Evolutionary conservation across 129 eudicot genomes (phyloP).

Genomic region (Pulicaria dysenterica): DNA sequence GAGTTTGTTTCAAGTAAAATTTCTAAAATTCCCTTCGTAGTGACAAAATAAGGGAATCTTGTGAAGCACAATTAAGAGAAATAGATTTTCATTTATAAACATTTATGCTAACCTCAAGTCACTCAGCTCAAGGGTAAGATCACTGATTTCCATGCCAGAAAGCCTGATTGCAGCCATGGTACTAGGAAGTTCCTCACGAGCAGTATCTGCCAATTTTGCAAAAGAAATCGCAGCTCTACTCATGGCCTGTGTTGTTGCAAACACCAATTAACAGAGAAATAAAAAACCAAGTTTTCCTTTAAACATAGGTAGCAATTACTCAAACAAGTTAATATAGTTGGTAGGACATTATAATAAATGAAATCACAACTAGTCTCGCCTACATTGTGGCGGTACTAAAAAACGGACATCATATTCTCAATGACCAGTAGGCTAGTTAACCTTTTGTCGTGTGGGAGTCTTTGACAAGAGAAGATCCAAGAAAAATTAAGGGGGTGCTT

Average conservation of each 20-base stretch:
- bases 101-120: constrained; percentile 63
- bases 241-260: constrained; percentile 60
- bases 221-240: constrained; percentile 71
- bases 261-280: constrained; percentile 6
- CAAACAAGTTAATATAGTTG: not conserved
- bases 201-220: constrained; percentile 82
- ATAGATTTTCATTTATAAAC: not conserved
- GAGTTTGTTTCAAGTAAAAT: not conserved
- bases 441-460: too few species aligned
- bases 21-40: constrained; percentile 8
- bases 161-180: constrained; percentile 93
- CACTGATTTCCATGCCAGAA: constrained; percentile 93
- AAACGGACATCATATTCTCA: not conserved
- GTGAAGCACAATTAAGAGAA: not conserved
- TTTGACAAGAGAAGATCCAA: too few species aligned
- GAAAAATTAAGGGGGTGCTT: too few species aligned
- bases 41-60: not conserved
- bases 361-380: not conserved
- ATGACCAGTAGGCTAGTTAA: not conserved
- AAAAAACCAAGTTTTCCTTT: not conserved
- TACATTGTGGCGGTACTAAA: not conserved
- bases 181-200: constrained; percentile 85
- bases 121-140: constrained; percentile 81
- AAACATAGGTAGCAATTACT: constrained; percentile 9
- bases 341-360: not conserved